phyloP scores from a whole-genome alignment of 2,329 filamentous ascomycete genomes.

The Cercospora nicotianae region DNA sequence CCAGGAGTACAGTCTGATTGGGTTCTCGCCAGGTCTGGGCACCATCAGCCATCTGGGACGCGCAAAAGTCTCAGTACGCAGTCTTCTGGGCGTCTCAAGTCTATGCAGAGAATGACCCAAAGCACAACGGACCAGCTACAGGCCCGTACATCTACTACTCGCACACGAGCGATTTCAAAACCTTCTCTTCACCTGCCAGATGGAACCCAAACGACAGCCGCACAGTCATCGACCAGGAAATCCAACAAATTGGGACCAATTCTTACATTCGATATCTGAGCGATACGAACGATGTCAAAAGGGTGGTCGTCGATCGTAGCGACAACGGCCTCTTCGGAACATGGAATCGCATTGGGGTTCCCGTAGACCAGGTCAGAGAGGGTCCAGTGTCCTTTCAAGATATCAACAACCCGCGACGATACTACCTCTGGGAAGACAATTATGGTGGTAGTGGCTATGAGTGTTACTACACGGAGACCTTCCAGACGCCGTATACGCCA shows the following conservation, averaged over 20 bases:
- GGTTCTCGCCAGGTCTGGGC: neutral
- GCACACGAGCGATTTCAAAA: neutral
- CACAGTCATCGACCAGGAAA: constrained; percentile 2
- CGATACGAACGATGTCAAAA: neutral
- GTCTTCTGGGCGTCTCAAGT: neutral
- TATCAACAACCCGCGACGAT: neutral
- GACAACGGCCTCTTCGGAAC: neutral
- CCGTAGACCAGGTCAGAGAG: neutral
- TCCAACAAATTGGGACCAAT: neutral
- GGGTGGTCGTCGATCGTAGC: neutral
- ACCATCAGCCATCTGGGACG: constrained; percentile 1
- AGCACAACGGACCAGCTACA: constrained; percentile 1
- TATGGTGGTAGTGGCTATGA: neutral
- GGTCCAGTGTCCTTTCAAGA: neutral
- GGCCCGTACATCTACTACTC: constrained; percentile 6
- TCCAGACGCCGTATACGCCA: neutral
- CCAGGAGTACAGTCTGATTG: neutral
- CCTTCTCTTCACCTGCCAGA: neutral
- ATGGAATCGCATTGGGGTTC: neutral
- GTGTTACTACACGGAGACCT: constrained; percentile 3
- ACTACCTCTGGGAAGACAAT: neutral
- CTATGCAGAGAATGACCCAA: neutral
- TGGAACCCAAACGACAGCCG: neutral
- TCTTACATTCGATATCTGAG: neutral
- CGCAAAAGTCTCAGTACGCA: neutral